Conservation (phyloP, 2,329 filamentous ascomycete species). For the Alternaria rosae region DNA sequence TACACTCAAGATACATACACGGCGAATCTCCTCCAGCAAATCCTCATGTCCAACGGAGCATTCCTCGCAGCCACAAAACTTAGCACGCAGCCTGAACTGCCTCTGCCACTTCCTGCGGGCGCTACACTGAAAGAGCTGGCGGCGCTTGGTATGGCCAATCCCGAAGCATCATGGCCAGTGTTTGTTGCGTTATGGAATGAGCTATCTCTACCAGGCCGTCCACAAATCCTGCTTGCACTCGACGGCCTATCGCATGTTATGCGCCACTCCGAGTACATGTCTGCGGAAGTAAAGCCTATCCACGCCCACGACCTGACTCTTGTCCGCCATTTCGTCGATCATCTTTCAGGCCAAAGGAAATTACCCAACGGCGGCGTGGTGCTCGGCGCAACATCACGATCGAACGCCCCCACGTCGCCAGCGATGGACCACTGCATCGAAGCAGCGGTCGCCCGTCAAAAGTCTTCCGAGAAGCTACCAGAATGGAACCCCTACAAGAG, state of each 20-base stretch:
- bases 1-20: conserved; percentile 84
- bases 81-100: conserved; percentile 64
- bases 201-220: conserved; percentile 66
- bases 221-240: conserved; percentile 75
- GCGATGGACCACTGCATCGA: conserved; percentile 73
- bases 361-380: conserved; percentile 79
- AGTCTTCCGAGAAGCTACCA: conserved; percentile 42
- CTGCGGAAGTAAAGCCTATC: conserved; percentile 73
- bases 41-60: conserved; percentile 73
- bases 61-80: conserved; percentile 65
- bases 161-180: conserved; percentile 79
- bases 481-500: conserved; percentile 61
- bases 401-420: conserved; percentile 70
- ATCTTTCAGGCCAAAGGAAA: conserved; percentile 61
- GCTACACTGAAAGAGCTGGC: conserved; percentile 73
- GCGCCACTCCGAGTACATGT: conserved; percentile 77
- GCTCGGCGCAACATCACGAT: conserved; percentile 75
- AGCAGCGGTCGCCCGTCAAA: conserved; percentile 56
- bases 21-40: conserved; percentile 74
- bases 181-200: conserved; percentile 85
- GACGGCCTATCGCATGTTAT: conserved; percentile 86
- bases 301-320: conserved; percentile 87
- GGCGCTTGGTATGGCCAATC: conserved; percentile 73
- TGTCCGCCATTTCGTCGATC: conserved; percentile 75
- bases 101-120: conserved; percentile 64